These are phyloP conservation scores for Dittrichia graveolens DNA, from an alignment of 129 eudicot genomes.

Conservation along the genomic window DNA sequence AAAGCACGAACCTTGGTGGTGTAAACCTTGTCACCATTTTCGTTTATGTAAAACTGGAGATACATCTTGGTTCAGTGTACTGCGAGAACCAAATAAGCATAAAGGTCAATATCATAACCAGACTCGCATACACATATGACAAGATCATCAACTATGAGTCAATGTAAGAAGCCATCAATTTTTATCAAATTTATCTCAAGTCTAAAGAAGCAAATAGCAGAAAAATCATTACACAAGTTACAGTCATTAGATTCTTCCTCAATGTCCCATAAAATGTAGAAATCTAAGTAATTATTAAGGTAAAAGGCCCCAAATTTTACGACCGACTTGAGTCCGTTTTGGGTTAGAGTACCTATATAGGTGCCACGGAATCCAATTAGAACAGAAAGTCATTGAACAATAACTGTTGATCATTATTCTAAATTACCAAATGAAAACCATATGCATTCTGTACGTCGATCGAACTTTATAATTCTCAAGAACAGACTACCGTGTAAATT, in stretches of 20 bases:
- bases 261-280: neutral
- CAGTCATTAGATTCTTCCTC: neutral
- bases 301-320: neutral
- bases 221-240: neutral
- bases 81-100: constrained; percentile 13
- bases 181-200: no score
- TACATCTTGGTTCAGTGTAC: constrained; percentile 47
- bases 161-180: no score
- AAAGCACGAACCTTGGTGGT: constrained; percentile 49
- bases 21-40: constrained; percentile 72
- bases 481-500: neutral
- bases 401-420: neutral
- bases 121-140: neutral
- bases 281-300: neutral
- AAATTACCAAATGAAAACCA: neutral
- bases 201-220: no score
- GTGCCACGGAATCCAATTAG: no score
- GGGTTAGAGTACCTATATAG: no score
- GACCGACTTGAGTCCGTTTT: neutral
- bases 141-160: no score
- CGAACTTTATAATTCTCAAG: neutral
- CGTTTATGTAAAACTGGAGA: constrained; percentile 69
- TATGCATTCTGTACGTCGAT: neutral
- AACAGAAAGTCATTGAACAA: neutral
- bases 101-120: neutral